These are phyloP conservation scores for Cordyceps cateniannulata DNA, from an alignment of 2,329 filamentous ascomycete species.

Conservation along the genomic window DNA sequence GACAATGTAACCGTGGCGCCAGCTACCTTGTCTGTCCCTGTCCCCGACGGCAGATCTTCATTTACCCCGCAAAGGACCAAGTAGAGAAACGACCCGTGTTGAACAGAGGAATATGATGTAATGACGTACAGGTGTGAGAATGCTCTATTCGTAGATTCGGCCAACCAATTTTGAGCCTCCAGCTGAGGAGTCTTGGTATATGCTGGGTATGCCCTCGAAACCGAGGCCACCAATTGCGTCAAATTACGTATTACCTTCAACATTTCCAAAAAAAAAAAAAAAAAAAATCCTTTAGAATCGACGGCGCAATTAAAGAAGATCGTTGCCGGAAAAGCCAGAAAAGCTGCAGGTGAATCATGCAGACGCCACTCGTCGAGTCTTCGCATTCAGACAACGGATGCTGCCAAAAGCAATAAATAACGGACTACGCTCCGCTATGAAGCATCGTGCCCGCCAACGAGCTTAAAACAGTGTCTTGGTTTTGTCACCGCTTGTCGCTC, in stretches of 20 bases:
- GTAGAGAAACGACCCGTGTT: no score
- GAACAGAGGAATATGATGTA: no score
- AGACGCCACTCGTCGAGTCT: neutral
- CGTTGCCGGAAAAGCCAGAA: neutral
- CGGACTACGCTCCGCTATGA: neutral
- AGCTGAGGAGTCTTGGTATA: no score
- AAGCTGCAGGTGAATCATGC: neutral
- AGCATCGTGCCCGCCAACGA: neutral
- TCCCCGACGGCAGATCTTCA: neutral
- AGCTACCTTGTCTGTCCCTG: neutral
- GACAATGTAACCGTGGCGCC: neutral
- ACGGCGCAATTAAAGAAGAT: neutral
- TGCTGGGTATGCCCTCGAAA: no score
- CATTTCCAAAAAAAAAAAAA: no score
- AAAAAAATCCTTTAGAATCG: neutral
- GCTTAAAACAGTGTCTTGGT: neutral
- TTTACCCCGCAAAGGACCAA: neutral
- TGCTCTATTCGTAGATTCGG: no score
- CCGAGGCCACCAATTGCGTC: no score
- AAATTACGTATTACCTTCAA: no score
- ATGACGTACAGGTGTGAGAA: no score
- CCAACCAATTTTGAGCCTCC: no score
- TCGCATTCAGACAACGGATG: neutral
- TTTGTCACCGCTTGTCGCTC: neutral
- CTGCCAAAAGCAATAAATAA: neutral